phyloP scores from a whole-genome alignment of 371 early-diverging fungal genomes.

The Lichtheimia hyalospora region DNA sequence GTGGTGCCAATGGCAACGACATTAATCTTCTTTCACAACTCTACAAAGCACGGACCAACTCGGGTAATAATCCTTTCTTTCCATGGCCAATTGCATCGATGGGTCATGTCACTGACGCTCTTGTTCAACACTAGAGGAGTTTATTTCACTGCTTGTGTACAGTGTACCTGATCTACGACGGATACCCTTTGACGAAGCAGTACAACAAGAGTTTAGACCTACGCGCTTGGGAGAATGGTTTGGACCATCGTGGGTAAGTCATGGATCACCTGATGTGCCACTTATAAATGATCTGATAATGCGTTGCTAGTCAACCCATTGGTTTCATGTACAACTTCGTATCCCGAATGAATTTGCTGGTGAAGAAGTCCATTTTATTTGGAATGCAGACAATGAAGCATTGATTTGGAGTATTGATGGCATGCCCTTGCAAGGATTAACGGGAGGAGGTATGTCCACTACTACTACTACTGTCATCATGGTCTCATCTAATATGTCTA shows the following conservation, averaged over 20 bases:
- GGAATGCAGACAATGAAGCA: conserved; percentile 86
- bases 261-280: not conserved
- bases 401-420: conserved; percentile 88
- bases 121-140: conserved; percentile 31
- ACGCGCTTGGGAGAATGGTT: conserved; percentile 72
- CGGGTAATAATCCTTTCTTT: conserved; percentile 21
- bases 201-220: conserved; percentile 66
- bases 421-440: conserved; percentile 81
- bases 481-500: not conserved
- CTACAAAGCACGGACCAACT: conserved; percentile 46
- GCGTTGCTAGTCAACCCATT: conserved; percentile 75
- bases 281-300: not conserved
- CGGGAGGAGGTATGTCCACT: conserved; percentile 65
- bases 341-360: conserved; percentile 79
- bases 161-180: conserved; percentile 80
- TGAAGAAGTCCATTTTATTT: conserved; percentile 74
- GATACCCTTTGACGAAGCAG: conserved; percentile 84
- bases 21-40: conserved; percentile 48
- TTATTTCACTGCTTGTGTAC: conserved; percentile 55
- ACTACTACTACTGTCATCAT: not conserved
- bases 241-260: conserved; percentile 85
- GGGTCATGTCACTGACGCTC: too few species aligned
- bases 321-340: conserved; percentile 75
- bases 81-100: too few species aligned
- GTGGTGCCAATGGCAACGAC: conserved; percentile 49